These are phyloP conservation scores for Strigomonas culicis DNA, from an alignment of 208 protist genomes.

Conservation along the genomic window DNA sequence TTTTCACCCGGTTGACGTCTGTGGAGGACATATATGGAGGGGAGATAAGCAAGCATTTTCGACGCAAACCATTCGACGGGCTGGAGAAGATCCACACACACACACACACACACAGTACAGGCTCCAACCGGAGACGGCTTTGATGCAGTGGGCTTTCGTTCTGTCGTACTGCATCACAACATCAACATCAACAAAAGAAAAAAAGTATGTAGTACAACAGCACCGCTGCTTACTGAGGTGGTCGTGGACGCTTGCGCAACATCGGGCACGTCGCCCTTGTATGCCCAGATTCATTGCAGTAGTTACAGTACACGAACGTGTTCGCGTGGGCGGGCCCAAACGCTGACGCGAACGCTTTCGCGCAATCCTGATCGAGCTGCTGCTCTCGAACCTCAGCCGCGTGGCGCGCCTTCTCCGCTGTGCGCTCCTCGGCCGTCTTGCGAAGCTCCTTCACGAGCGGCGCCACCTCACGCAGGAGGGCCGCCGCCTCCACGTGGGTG, in stretches of 20 bases:
- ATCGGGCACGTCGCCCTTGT: conserved; percentile 65
- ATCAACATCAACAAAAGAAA: conserved; percentile 1
- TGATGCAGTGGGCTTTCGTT: no score
- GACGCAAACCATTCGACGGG: no score
- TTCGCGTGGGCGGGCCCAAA: conserved; percentile 36
- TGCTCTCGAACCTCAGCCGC: conserved; percentile 36
- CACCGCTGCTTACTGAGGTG: conserved; percentile 9
- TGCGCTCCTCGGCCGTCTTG: conserved; percentile 50
- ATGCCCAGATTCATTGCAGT: conserved; percentile 81
- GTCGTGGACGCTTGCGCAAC: conserved; percentile 56
- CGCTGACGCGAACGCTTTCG: conserved; percentile 1
- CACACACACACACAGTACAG: no score
- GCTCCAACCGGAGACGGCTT: no score
- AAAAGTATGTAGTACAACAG: neutral
- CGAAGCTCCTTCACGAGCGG: conserved; percentile 25
- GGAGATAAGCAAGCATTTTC: no score
- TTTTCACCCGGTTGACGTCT: no score
- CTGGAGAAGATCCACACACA: no score
- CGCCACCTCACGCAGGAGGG: conserved; percentile 41
- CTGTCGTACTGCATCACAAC: no score
- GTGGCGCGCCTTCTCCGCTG: conserved; percentile 28
- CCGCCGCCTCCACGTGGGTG: conserved; percentile 36
- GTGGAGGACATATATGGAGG: no score
- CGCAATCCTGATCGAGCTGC: conserved; percentile 29
- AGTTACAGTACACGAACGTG: conserved; percentile 75